A percentile compares a stretch with the other conserved stretches of the same genome.
These are phyloP conservation scores for Nyssa sinensis DNA, from an alignment of 148 eudicot genomes.

Conservation along the genomic window DNA sequence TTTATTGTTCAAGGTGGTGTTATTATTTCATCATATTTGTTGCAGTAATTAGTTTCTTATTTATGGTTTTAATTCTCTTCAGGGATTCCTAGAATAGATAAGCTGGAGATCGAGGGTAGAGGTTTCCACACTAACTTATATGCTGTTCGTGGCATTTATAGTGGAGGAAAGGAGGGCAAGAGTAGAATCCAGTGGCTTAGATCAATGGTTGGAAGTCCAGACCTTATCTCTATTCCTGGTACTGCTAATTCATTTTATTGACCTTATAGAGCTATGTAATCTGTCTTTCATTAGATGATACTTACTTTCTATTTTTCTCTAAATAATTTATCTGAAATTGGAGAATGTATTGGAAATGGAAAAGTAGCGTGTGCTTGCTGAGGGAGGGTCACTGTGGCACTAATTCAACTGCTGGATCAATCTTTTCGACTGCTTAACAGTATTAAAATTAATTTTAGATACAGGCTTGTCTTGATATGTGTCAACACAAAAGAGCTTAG, in stretches of 20 bases:
- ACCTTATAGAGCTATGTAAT: background rate
- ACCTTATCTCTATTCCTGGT: conserved; percentile 95
- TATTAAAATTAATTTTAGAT: too few species aligned
- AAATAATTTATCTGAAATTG: background rate
- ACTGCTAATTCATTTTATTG: conserved; percentile 20
- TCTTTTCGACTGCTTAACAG: background rate
- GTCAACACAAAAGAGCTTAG: background rate
- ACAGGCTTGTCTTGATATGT: background rate
- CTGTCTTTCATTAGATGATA: conserved; percentile 5
- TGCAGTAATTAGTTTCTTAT: background rate
- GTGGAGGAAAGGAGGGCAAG: conserved; percentile 96
- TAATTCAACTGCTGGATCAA: background rate
- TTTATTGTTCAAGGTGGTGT: background rate
- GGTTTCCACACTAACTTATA: conserved; percentile 97
- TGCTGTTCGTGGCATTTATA: conserved; percentile 82
- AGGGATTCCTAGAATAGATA: conserved; percentile 86
- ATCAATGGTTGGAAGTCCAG: conserved; percentile 99
- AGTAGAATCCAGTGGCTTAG: conserved; percentile 99
- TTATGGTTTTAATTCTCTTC: conserved; percentile 14
- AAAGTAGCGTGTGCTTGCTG: background rate
- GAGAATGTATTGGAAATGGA: background rate
- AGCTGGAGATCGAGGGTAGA: conserved; percentile 97
- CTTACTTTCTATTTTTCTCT: conserved; percentile 5
- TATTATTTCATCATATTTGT: background rate
- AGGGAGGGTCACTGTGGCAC: background rate